Base-by-base conservation (phyloP, 164 flowering plant species). In the Kalanchoe fedtschenkoi region DNA sequence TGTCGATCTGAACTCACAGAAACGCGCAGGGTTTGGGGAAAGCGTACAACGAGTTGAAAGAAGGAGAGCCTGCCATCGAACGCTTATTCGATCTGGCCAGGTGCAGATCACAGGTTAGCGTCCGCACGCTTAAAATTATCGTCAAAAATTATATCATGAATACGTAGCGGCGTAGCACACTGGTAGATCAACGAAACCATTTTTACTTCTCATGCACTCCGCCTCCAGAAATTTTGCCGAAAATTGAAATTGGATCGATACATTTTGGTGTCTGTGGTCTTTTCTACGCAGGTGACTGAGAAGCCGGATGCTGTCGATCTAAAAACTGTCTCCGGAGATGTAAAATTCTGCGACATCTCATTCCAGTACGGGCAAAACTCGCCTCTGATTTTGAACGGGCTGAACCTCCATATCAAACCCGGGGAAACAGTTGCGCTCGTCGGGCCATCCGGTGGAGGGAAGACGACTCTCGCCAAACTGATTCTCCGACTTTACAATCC, bases 391-490 rank as follows among this genome's bases (percentile, higher is more conserved):
- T 79, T 95, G 72, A 69, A 81, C 69, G 75, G 78, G 6, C 69
- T 95, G 70, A 68, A 84, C 71, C 91, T 95, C 60, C 93, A 91
- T 72, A 77, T 95, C 28, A 83, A 75, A 76, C 82, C 96, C 58
- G 97, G 97, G 65, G 96, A 91, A 76, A 91, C 86, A 28, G 74
- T 95, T 70, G 97, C 97, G 62, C 72, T 95, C 60, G 80, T 87
- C 61, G 99, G 99, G 22, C 97, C 96, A 24, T 95, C 99, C 56
- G 99, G 99, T 62, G 99, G 99, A 66, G 99, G 99, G 66, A 95
- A 95, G 78, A 80, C 99, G 22, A 95, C 97, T 34, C 80, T 91
- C 59, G 74, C 68, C 19, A 95, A 95, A 76, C 77, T 95, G 63
- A 88, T 95, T 64, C 95, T 95, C 70, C 96, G 96, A 66, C 91